Percentiles rank a stretch among this genome's conserved stretches.
Conservation (phyloP, 371 early-diverging fungal species). For the Mortierella sp. region DNA sequence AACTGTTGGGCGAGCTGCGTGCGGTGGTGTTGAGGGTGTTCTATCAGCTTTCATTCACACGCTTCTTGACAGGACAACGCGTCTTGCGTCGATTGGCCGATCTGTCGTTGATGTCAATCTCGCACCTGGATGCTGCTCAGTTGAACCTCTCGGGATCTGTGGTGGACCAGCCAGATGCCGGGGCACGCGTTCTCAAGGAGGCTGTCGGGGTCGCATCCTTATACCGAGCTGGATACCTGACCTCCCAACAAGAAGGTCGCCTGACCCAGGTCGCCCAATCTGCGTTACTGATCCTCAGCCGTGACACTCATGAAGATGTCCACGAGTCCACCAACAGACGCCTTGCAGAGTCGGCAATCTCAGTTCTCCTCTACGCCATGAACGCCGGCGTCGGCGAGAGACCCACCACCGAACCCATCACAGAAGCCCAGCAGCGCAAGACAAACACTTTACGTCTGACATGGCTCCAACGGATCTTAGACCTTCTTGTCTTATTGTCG, state of each 20-base stretch:
- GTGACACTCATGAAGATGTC: conserved; percentile 14
- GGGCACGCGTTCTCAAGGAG: conserved; percentile 33
- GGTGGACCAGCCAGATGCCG: conserved; percentile 11
- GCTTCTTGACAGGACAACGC: conserved; percentile 19
- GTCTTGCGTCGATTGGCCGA: conserved; percentile 49
- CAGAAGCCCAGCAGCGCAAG: conserved; percentile 8
- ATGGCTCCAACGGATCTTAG: conserved; percentile 67
- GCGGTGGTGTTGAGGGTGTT: conserved; percentile 35
- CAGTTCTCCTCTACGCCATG: conserved; percentile 37
- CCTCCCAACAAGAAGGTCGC: conserved; percentile 38
- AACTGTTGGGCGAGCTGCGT: conserved; percentile 36
- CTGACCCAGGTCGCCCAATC: conserved; percentile 34
- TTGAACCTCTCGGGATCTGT: conserved; percentile 7
- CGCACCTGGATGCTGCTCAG: conserved; percentile 47
- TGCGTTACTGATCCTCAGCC: conserved; percentile 28
- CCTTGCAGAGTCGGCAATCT: conserved; percentile 49
- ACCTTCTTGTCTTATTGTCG: conserved; percentile 65
- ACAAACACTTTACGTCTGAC: conserved; percentile 38
- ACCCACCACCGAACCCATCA: not conserved
- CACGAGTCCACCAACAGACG: conserved; percentile 28
- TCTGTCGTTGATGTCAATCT: conserved; percentile 47
- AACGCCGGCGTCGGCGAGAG: conserved; percentile 41
- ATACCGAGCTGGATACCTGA: conserved; percentile 49
- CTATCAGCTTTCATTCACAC: conserved; percentile 16
- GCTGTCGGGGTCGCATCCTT: conserved; percentile 45